Base-by-base conservation (phyloP, 2,329 filamentous ascomycete genomes). In the Fusarium newnesense region DNA sequence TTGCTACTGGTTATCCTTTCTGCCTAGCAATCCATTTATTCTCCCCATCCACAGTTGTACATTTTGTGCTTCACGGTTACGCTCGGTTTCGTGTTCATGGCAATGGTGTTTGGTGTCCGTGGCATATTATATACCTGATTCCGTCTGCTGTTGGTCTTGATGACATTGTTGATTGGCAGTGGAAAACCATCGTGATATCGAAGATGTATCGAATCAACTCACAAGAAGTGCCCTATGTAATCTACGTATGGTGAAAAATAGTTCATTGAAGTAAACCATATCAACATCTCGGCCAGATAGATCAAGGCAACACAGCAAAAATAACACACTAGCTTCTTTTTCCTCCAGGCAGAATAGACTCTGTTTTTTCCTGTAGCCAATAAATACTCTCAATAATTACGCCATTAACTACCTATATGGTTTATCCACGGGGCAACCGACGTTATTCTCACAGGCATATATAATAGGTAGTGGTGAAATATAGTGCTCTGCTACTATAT, bases 101-200 rank as follows among this genome's bases (percentile, higher is more conserved):
- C 79, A 81, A 75, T 66, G 80, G 80, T 75, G 80, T 80, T 78
- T 73, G 75, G 77, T 80, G 70, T 78, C 75, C 72, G 73, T 75
- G 71, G 75, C 76, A 79, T 77, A 72, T 74, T 77, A 78, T 79
- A 80, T 79, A 77, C 77, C 75, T 81, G 76, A 73, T 75, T 63
- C 64, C 67, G 47, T 60, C 56, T 54, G 44, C 26, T 60, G 46
- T 67, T 70, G 67, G 65, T 58, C 43, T 65, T 75, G 60, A 76
- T 50, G 43, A 52, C 50, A 53, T 32, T 54, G 49, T 47, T 47
- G 21, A 21, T 50, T 46, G n/a, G 43, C 53, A 44, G n/a, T 15
- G 9, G 21, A 62, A 49, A 63, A 21, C 7, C 9, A 21, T 28
- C 24, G 47, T 49, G 28, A 13, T 21, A 26, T 28, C 47, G 26